phyloP scores from a whole-genome alignment of 2,329 filamentous ascomycete genomes.

The Aspergillus quadrilineatus region DNA sequence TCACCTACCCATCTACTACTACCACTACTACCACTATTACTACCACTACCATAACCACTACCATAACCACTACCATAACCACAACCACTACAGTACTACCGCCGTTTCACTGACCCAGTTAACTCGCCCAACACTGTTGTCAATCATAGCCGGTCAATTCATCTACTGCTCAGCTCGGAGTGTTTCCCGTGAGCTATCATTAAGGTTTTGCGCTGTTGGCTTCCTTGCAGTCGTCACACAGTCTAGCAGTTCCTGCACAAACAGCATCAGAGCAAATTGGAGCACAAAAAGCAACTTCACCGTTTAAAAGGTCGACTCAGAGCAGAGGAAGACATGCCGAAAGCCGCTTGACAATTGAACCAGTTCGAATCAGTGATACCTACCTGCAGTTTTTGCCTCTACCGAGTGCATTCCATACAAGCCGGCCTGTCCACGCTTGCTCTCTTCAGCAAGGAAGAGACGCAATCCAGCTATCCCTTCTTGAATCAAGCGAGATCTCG shows the following conservation, averaged over 20 bases:
- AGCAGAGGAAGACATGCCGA: conserved; percentile 26
- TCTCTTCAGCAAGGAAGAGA: conserved; percentile 20
- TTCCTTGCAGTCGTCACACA: conserved; percentile 20
- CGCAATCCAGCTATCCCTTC: conserved; percentile 9
- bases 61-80: not conserved
- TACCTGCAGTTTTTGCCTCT: conserved; percentile 31
- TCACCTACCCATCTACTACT: not conserved
- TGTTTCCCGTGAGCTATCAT: conserved; percentile 12
- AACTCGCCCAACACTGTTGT: not conserved
- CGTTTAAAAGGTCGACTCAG: conserved; percentile 10
- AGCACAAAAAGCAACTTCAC: conserved; percentile 4
- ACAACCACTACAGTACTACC: not conserved
- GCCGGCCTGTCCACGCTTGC: conserved; percentile 17
- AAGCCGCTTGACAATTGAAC: conserved; percentile 19
- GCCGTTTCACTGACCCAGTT: not conserved
- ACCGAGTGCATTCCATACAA: conserved; percentile 22
- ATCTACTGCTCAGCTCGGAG: not conserved
- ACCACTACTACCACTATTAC: not conserved
- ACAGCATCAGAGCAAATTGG: conserved; percentile 9
- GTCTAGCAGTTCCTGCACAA: conserved; percentile 11
- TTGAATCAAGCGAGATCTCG: not conserved
- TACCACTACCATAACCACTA: not conserved
- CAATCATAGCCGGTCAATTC: not conserved
- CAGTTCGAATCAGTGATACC: conserved; percentile 18
- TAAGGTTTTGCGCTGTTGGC: conserved; percentile 15